Evolutionary conservation across 2,329 filamentous ascomycete species (phyloP), one percentile per base, ranked within the genome.

Genomic region (Fusarium palustre): DNA sequence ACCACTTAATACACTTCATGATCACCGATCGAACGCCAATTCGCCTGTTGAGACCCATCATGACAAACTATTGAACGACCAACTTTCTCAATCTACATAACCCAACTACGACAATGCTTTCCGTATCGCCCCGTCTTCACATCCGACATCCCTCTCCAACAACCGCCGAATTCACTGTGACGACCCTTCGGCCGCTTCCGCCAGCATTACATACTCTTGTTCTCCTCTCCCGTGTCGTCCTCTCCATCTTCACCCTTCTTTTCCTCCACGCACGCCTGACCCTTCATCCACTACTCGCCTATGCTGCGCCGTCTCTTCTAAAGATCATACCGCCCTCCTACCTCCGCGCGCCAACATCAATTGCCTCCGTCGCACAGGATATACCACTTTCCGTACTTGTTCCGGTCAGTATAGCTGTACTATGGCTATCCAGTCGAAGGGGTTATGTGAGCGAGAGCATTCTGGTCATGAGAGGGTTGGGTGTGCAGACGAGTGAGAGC

Each of bases 151-250:
- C 92, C 50, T 94, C 96, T 25, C 91, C 93, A 47, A 97, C 94
- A 4, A 97, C 96, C n/a, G 90, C 92, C 77, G 91, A 92, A 71
- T 98, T 95, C 85, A 97, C 92, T 31, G 92, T 97, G 58, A 96
- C 94, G 36, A 97, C 94, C 60, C 88, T 89, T 45, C 88, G 92
- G 1, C 80, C 82, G 0, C 77, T 81, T 6, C 86, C 85, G 1
- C 64, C 86, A 18, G 74, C 84, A 33, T 83, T 85, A 34, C 61
- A 86, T 31, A 67, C 80, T 22, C 70, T 85, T 41, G 69, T 68
- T 76, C 68, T 84, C 45, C 79, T 86, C 38, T 75, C 84, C 62
- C 71, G 83, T 58, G 52, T 82, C 34, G 81, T 85, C 34, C 55
- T 86, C n/a, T 66, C 81, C 28, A 70, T 84, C 52, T 69, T 65